Evolutionary conservation across 1,139 yeast genomes (phyloP).

Genomic region (Taphrina betulina): DNA sequence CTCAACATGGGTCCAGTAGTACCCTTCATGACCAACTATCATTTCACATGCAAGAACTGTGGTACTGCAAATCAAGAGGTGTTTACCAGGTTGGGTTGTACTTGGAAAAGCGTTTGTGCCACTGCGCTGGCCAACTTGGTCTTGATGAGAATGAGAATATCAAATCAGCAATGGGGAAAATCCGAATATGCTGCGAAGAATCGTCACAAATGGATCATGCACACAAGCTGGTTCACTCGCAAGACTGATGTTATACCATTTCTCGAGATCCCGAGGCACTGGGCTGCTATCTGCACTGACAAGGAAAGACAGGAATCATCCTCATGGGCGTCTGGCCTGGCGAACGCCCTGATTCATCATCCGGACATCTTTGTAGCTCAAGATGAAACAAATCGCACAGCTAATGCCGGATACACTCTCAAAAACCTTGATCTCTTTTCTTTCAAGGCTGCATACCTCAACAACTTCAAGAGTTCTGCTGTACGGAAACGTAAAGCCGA

Average conservation of each 20-base stretch:
- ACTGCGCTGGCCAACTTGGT: slow-evolving; percentile 34
- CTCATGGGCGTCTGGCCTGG: slow-evolving; percentile 34
- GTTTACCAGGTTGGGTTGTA: slow-evolving; percentile 27
- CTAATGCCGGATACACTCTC: slow-evolving; percentile 34
- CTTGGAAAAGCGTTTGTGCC: slow-evolving; percentile 35
- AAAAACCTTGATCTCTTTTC: slow-evolving; percentile 32
- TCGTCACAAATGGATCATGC: slow-evolving; percentile 7
- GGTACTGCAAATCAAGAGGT: slow-evolving; percentile 19
- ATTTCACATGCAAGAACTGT: slow-evolving; percentile 32
- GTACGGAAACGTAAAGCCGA: slow-evolving; percentile 22
- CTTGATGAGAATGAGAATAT: slow-evolving; percentile 23
- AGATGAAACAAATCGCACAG: slow-evolving; percentile 34
- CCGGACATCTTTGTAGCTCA: slow-evolving; percentile 33
- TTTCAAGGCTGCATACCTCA: slow-evolving; percentile 33
- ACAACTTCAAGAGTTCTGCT: background rate
- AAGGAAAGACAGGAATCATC: slow-evolving; percentile 15
- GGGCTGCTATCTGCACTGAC: slow-evolving; percentile 21
- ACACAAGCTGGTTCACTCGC: slow-evolving; percentile 26
- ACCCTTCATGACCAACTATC: slow-evolving; percentile 34
- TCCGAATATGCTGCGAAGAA: slow-evolving; percentile 29
- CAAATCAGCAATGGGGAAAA: slow-evolving; percentile 27
- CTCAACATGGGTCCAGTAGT: slow-evolving; percentile 31
- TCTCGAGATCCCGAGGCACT: slow-evolving; percentile 30
- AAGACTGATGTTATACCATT: slow-evolving; percentile 35
- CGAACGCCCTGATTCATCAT: slow-evolving; percentile 24